These are phyloP conservation scores for Hamigera avellanea DNA, from an alignment of 495 filamentous ascomycete genomes.

Conservation along the genomic window DNA sequence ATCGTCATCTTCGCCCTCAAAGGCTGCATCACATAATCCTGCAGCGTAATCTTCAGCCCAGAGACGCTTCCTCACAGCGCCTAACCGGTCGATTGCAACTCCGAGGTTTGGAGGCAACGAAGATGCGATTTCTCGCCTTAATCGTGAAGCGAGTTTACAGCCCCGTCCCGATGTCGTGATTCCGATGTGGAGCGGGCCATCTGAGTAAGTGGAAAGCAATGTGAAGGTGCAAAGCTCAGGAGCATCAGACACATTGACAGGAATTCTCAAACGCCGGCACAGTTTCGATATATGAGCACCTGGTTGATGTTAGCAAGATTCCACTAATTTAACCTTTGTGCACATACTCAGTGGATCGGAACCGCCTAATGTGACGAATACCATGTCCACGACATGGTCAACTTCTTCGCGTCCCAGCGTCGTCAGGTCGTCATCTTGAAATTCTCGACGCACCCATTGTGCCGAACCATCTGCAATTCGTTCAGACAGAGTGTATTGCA, in stretches of 20 bases:
- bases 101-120: slow-evolving; percentile 74
- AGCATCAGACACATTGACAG: slow-evolving; percentile 84
- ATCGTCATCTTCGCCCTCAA: slow-evolving; percentile 67
- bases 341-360: slow-evolving; percentile 39
- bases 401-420: slow-evolving; percentile 71
- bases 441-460: slow-evolving; percentile 58
- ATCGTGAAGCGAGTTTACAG: slow-evolving; percentile 86
- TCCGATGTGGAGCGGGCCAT: slow-evolving; percentile 89
- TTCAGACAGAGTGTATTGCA: slow-evolving; percentile 63
- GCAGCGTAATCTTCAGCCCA: slow-evolving; percentile 67
- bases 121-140: slow-evolving; percentile 76
- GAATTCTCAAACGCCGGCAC: slow-evolving; percentile 72
- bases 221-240: slow-evolving; percentile 84
- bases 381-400: slow-evolving; percentile 69
- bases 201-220: slow-evolving; percentile 74
- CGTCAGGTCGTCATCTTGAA: slow-evolving; percentile 63
- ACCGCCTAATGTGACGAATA: slow-evolving; percentile 69
- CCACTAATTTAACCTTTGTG: no score
- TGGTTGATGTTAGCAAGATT: slow-evolving; percentile 10
- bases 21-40: slow-evolving; percentile 27
- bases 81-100: slow-evolving; percentile 64
- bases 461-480: slow-evolving; percentile 62
- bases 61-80: slow-evolving; percentile 61
- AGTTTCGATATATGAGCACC: slow-evolving; percentile 58
- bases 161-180: slow-evolving; percentile 93